A percentile compares a stretch with the other conserved stretches of the same genome.
phyloP scores from a whole-genome alignment of 176 grass and related monocot species.

The Eleusine indica region DNA sequence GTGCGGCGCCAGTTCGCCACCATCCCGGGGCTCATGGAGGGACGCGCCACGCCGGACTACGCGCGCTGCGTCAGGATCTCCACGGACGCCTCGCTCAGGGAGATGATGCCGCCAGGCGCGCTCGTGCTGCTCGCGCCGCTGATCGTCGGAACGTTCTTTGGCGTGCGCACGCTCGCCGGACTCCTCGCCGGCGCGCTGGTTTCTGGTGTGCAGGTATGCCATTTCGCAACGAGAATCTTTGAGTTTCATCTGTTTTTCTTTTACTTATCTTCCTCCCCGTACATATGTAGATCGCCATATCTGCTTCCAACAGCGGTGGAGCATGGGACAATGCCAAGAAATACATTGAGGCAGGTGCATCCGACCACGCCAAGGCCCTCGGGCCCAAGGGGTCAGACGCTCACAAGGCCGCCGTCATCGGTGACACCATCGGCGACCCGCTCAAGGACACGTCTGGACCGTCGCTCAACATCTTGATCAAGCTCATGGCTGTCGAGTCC shows the following conservation, averaged over 20 bases:
- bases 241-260: neutral
- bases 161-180: constrained; percentile 71
- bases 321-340: constrained; percentile 95
- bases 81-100: constrained; percentile 65
- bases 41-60: constrained; percentile 60
- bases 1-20: constrained; percentile 65
- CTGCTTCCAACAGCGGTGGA: constrained; percentile 83
- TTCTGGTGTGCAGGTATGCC: constrained; percentile 71
- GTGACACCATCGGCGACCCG: constrained; percentile 58
- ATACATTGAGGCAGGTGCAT: constrained; percentile 81
- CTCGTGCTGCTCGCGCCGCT: constrained; percentile 65
- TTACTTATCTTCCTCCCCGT: neutral
- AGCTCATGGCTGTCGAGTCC: constrained; percentile 63
- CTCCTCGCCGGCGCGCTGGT: constrained; percentile 70
- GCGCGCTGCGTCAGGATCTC: constrained; percentile 77
- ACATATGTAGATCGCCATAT: constrained; percentile 62
- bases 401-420: constrained; percentile 58
- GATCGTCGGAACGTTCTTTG: constrained; percentile 68
- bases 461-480: constrained; percentile 53
- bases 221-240: too few relatives aligned
- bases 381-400: constrained; percentile 57
- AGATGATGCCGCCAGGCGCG: constrained; percentile 76
- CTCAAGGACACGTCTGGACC: constrained; percentile 63
- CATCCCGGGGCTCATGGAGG: constrained; percentile 76
- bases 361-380: constrained; percentile 62